These are phyloP conservation scores for Graphiopsis chlorocephala DNA, from an alignment of 2,329 filamentous ascomycete species.

Conservation along the genomic window DNA sequence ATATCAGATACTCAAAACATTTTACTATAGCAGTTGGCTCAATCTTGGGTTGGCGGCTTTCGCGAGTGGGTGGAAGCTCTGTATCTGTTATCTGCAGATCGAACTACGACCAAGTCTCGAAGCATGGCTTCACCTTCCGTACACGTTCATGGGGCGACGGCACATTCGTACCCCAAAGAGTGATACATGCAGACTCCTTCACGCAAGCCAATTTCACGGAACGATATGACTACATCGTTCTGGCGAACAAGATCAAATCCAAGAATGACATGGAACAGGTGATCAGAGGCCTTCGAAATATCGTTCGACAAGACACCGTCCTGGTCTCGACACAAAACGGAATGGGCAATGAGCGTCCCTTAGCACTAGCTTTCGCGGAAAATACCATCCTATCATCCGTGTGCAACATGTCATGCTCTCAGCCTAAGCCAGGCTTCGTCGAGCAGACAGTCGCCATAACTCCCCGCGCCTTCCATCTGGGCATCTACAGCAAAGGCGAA, in stretches of 20 bases:
- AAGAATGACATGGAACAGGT: background rate
- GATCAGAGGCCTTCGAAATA: background rate
- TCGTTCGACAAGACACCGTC: background rate
- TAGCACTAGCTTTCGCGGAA: conserved; percentile 19
- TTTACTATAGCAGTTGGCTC: background rate
- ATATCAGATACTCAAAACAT: background rate
- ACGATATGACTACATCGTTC: background rate
- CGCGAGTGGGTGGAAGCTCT: conserved; percentile 20
- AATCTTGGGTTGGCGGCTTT: conserved; percentile 26
- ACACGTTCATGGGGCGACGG: conserved; percentile 20
- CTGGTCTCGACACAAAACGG: conserved; percentile 24
- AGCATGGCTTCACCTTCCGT: conserved; percentile 20
- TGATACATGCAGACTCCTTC: background rate
- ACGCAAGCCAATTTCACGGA: background rate
- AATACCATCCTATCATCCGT: conserved; percentile 25
- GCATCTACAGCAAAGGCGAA: conserved; percentile 14
- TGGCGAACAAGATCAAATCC: background rate
- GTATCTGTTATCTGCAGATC: conserved; percentile 27
- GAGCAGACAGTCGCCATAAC: conserved; percentile 22
- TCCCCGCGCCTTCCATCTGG: conserved; percentile 19
- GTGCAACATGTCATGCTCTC: conserved; percentile 25
- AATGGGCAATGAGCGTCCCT: conserved; percentile 23
- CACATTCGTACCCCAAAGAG: background rate
- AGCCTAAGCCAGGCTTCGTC: conserved; percentile 21
- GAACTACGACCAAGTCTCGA: conserved; percentile 22